Evolutionary conservation across 164 flowering plant genomes (phyloP), one percentile per base, ranked within the genome.

Genomic region (Tinospora cordifolia): DNA sequence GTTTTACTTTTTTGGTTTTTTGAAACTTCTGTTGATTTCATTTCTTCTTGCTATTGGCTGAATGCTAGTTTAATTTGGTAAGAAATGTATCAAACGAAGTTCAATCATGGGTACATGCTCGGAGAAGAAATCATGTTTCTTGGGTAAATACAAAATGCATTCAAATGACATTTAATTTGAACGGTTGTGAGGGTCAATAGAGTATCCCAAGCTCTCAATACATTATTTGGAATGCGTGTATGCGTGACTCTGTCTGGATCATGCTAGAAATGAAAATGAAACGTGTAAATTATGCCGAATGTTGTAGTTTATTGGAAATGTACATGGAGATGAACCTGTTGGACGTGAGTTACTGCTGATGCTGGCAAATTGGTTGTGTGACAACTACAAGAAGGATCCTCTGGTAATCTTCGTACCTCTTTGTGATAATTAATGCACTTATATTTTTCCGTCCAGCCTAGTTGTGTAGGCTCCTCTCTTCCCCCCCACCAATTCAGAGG

Each of bases 311-410:
- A 75, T 94, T 81, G 98, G 96, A 66, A 94, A 94, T 81, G 92
- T 94, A 73, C 98, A 94, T 79, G 98, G 98, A 54, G 97, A 94
- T 84, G 98, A 94, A 81, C 97, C 98, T 69, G 97, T 93, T 25
- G 98, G 98, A 21, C 96, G 98, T 66, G 98, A 94, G 73, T 88
- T 94, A 72, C 80, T 92, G 40, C 22, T 94, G 64, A 83, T 72
- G 66, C 89, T 94, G 71, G 97, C 91, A 27, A 87, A 94, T 79
- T 94, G 98, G 97, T 79, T 94, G 66, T 94, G 98, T 75, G 92
- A 92, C 77, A 92, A 92, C 75, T 81, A 90, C 75, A 49, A 67
- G 84, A 90, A 80, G 75, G 91, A 94, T 76, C 85, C 92, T 24
- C 81, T 93, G 96, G 98, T 93, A 88, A 26, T 79, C 54, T 62